A percentile compares a stretch with the other conserved stretches of the same genome.
These are phyloP conservation scores for Claviceps purpurea DNA, from an alignment of 2,329 filamentous ascomycete genomes.

Conservation along the genomic window DNA sequence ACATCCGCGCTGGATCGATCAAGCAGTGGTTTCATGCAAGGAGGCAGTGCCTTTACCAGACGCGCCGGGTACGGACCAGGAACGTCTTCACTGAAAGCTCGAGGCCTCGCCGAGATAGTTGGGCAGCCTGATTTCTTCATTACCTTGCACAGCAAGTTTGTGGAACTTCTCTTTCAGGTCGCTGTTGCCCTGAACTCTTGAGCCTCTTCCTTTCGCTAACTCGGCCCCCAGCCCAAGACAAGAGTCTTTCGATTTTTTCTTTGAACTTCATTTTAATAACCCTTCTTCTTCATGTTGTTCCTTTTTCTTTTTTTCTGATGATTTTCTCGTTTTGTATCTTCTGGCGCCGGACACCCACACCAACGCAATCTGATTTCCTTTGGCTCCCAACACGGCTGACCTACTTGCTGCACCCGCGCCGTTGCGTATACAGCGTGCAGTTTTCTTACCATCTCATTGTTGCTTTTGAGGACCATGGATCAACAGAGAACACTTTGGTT, in stretches of 20 bases:
- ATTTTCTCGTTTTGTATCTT: too few relatives aligned
- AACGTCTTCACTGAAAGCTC: slow-evolving; percentile 41
- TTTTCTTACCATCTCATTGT: neutral
- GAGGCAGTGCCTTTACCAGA: slow-evolving; percentile 42
- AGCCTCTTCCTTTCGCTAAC: neutral
- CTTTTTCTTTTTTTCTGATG: neutral
- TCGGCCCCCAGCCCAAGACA: too few relatives aligned
- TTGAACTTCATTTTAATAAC: neutral
- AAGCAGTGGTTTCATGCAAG: slow-evolving; percentile 43
- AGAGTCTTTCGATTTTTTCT: neutral
- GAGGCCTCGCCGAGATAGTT: slow-evolving; percentile 51
- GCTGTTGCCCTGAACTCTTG: slow-evolving; percentile 39
- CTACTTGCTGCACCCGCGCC: neutral
- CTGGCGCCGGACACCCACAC: too few relatives aligned
- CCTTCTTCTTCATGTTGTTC: neutral
- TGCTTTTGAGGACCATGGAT: neutral
- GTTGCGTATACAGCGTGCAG: neutral
- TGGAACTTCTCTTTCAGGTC: slow-evolving; percentile 47
- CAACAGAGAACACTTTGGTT: neutral
- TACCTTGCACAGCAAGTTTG: slow-evolving; percentile 50
- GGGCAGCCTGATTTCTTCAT: slow-evolving; percentile 57
- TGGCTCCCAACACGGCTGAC: neutral
- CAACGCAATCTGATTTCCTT: too few relatives aligned
- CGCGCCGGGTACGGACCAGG: slow-evolving; percentile 44
- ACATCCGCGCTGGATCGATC: slow-evolving; percentile 22